phyloP scores from a whole-genome alignment of 1,284 basidiomycete genomes.

The Mycena citricolor region DNA sequence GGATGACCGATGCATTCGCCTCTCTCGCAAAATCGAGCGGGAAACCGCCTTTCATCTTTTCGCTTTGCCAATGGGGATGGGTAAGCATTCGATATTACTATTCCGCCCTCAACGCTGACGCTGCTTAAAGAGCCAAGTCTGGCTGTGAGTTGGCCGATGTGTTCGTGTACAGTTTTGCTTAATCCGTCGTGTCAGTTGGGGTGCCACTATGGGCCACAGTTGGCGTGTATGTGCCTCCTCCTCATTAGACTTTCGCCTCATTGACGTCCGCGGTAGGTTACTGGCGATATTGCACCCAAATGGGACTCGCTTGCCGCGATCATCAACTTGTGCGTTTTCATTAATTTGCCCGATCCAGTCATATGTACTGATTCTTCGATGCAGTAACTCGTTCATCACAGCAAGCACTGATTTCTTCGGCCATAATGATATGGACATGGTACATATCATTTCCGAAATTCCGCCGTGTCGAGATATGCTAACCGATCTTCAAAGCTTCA shows the following conservation, averaged over 20 bases:
- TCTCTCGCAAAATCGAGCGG: conserved; percentile 41
- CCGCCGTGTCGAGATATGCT: not conserved
- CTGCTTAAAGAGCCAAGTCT: conserved; percentile 19
- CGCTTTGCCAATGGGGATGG: conserved; percentile 60
- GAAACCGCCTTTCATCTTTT: conserved; percentile 49
- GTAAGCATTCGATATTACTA: conserved; percentile 29
- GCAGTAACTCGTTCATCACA: conserved; percentile 48
- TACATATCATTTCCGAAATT: conserved; percentile 28
- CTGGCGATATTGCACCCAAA: conserved; percentile 46
- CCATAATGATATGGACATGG: conserved; percentile 63
- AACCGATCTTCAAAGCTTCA: conserved; percentile 41
- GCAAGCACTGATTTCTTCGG: conserved; percentile 60
- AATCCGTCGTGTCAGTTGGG: conserved; percentile 51
- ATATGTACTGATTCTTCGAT: conserved; percentile 1
- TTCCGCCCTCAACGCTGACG: not conserved
- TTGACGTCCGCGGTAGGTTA: conserved; percentile 40
- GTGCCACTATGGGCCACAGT: conserved; percentile 49
- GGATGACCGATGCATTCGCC: conserved; percentile 54
- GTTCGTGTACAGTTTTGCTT: not conserved
- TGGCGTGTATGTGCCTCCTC: conserved; percentile 47
- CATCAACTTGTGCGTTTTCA: conserved; percentile 40
- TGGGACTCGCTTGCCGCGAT: conserved; percentile 41
- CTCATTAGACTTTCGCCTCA: too few relatives aligned
- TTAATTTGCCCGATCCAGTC: not conserved
- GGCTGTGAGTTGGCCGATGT: conserved; percentile 13